These are phyloP conservation scores for Lolium perenne DNA, from an alignment of 176 grass and related monocot genomes.

Conservation along the genomic window DNA sequence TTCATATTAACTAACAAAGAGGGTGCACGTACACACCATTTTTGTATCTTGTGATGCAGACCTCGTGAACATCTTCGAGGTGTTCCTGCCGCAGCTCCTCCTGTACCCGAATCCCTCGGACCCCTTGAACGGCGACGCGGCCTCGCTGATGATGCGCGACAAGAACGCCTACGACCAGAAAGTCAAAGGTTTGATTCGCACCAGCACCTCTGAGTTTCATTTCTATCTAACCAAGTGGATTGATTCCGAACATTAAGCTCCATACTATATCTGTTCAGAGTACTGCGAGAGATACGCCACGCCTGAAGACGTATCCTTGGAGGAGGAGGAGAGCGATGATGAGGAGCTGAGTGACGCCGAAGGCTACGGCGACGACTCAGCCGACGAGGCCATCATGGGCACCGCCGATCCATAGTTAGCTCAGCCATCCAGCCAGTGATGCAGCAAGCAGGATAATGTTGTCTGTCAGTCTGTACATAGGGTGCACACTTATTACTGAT, in stretches of 20 bases:
- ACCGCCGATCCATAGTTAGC: conserved; percentile 32
- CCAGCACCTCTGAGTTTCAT: neutral
- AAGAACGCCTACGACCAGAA: conserved; percentile 58
- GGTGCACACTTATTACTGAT: neutral
- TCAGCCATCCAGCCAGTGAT: neutral
- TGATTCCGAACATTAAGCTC: neutral
- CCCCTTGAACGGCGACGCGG: conserved; percentile 65
- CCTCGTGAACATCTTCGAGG: conserved; percentile 68
- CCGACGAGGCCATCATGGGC: conserved; percentile 45
- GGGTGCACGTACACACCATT: too few relatives aligned
- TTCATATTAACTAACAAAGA: too few relatives aligned
- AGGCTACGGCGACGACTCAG: conserved; percentile 34
- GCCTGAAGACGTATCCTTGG: conserved; percentile 41
- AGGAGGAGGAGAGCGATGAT: conserved; percentile 45
- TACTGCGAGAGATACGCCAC: conserved; percentile 54
- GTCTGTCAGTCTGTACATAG: conserved; percentile 20
- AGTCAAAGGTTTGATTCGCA: conserved; percentile 52
- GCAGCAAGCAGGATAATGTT: neutral
- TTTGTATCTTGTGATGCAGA: conserved; percentile 24
- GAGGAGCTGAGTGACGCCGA: conserved; percentile 53
- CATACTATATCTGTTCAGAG: conserved; percentile 27
- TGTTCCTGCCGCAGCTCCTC: conserved; percentile 64
- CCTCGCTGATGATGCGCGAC: conserved; percentile 65
- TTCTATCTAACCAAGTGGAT: neutral
- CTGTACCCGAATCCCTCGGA: conserved; percentile 64